Evolutionary conservation across 495 filamentous ascomycete genomes (phyloP), one percentile per base, ranked within the genome.

Genomic region (Neohortaea acidophila): DNA sequence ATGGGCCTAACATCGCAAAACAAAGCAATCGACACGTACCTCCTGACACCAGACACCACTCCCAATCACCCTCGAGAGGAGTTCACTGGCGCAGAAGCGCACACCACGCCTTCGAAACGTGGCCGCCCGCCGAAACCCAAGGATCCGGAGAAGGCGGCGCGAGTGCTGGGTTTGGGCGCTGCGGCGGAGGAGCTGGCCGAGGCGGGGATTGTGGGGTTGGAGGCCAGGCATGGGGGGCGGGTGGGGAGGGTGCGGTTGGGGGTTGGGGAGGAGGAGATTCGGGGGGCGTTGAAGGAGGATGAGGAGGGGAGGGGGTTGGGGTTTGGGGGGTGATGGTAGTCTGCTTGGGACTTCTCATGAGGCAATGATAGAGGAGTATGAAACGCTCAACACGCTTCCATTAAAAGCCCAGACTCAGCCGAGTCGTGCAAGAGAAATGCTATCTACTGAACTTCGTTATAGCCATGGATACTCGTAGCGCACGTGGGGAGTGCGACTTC

Each of bases 241-340:
- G 82, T 77, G 21, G 84, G 84, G 25, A 87, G 86, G 55, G 73
- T 99, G 8, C 65, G 87, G 44, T 64, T 96, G 36, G 70, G 82
- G 21, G 78, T 94, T 41, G 77, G 79, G 1, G 80, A 92, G 29
- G 89, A 94, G 49, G 89, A 99, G 57, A 72, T 99, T 0, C 77
- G 77, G 55, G 61, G 75, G 43, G 89, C 91, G 24, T 75, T 96
- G 48, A 73, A 75, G 41, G 87, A 93, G 48, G 89, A 99, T 65
- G 70, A 67, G 6, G 82, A 93, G 58, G 79, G 87, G 18, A 81
- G 77, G 53, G 75, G 73, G 12, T 61, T 94, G 45, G 82, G 67
- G 4, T 51, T 64, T 28, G 56, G 38, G 51, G 20, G 21, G 2
- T 38, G 24, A 27, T n/a, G n/a, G n/a, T n/a, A n/a, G n/a, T n/a